These are phyloP conservation scores for Brassica cretica DNA, from an alignment of 345 rosid genomes.

Conservation along the genomic window DNA sequence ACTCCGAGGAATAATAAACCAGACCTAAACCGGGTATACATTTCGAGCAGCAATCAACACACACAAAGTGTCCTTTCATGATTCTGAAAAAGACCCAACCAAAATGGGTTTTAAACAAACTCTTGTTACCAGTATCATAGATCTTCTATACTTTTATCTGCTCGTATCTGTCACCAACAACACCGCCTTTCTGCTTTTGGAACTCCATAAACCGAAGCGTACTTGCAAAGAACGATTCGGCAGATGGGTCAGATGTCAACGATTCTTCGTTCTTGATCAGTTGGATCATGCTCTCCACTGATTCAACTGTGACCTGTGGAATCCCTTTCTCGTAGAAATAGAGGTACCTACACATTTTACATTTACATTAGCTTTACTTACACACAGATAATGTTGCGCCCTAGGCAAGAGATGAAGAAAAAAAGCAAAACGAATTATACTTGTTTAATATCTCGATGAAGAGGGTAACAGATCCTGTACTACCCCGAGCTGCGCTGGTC, in stretches of 20 bases:
- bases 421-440: constrained; percentile 34
- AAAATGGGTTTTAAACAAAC: constrained; percentile 15
- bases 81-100: constrained; percentile 9
- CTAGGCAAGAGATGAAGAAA: neutral
- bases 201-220: constrained; percentile 77
- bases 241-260: constrained; percentile 55
- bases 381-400: neutral
- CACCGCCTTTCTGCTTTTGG: constrained; percentile 97
- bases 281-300: constrained; percentile 80
- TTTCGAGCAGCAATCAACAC: constrained; percentile 20
- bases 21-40: constrained; percentile 24
- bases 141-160: constrained; percentile 60
- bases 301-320: constrained; percentile 65
- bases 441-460: constrained; percentile 96
- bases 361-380: constrained; percentile 2
- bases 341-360: constrained; percentile 57
- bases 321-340: constrained; percentile 93
- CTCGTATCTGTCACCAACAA: constrained; percentile 74
- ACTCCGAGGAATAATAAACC: constrained; percentile 11
- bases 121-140: constrained; percentile 13
- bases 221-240: constrained; percentile 78
- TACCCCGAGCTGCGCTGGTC: constrained; percentile 73
- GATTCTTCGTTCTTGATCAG: constrained; percentile 67
- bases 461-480: constrained; percentile 72
- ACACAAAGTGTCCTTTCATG: constrained; percentile 9